phyloP scores from a whole-genome alignment of 225 moss, liverwort and hornwort species.

The Climacium dendroides region DNA sequence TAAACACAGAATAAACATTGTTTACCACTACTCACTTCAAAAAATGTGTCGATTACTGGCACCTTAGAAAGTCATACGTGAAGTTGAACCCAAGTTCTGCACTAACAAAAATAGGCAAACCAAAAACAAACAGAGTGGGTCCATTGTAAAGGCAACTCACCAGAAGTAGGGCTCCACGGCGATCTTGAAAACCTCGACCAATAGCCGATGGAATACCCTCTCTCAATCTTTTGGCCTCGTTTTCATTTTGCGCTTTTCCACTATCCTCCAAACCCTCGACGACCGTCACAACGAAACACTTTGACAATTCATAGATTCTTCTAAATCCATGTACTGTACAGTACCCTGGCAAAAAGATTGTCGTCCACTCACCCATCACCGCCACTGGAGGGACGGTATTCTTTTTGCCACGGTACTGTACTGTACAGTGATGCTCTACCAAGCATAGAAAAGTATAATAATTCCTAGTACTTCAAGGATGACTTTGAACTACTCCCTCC shows the following conservation, averaged over 20 bases:
- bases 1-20: not conserved
- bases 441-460: not conserved
- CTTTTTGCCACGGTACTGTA: not conserved
- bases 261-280: not conserved
- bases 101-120: not conserved
- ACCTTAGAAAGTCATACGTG: not conserved
- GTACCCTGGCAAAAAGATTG: not conserved
- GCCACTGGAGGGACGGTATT: no score
- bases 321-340: not conserved
- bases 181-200: slow-evolving; percentile 18
- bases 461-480: not conserved
- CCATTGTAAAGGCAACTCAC: not conserved
- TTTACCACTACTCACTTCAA: not conserved
- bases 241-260: slow-evolving; percentile 27
- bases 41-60: not conserved
- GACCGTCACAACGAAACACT: not conserved
- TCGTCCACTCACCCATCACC: no score
- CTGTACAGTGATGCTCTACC: not conserved
- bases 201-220: slow-evolving; percentile 11
- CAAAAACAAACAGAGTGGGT: not conserved
- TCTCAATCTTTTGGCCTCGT: slow-evolving; percentile 15
- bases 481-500: not conserved
- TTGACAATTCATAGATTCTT: not conserved
- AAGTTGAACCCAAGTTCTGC: not conserved
- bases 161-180: slow-evolving; percentile 26